Base-by-base conservation (phyloP, 73 alveolate species). In the Durusdinium trenchii region DNA sequence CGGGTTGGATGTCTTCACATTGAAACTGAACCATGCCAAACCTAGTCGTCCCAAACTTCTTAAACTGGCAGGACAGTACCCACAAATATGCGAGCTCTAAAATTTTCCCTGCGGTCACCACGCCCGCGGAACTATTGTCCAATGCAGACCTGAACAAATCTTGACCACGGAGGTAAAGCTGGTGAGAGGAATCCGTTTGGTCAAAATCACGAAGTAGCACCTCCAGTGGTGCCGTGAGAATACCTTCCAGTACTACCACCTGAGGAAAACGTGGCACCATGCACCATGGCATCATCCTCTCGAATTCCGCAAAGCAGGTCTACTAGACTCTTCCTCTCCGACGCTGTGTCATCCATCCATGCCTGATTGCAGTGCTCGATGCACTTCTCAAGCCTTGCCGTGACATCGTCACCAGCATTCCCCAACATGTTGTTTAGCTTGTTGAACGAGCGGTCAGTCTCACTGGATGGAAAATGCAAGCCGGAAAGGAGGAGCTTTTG, bases 151-250 rank as follows among this genome's bases (percentile, higher is more conserved):
- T 86, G 95, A 86, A 57, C 64, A 86, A 6, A 1, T 18, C 3
- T 42, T 57, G 95, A 57, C 36, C 23, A 86, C 40, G 95, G 36
- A 57, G 81, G 47, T 20, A 7, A 35, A 5, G 14, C 62, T 43
- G 64, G 1, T 30, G 95, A 57, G 64, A 40, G 23, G 26, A 82
- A 3, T 42, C 30, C 35, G 54, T 82, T 7, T 54, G 47, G 46
- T 86, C 95, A 57, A 30, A 36, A 69, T 87, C 95, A 43, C 95
- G 84, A 62, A 87, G 85, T 60, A 87, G 95, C 84, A 60, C 95
- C 85, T 87, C 95, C 84, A 87, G 75, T 26, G 95, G 95, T 43
- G 95, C 95, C 84, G 95, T 60, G 83, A 86, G 95, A 42, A 42
- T 62, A 47, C 62, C 84, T 40, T 87, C 84, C 69, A 87, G 95